Evolutionary conservation across 2,329 filamentous ascomycete genomes (phyloP), one percentile per base, ranked within the genome.

Genomic region (Trichoderma guizhouense): DNA sequence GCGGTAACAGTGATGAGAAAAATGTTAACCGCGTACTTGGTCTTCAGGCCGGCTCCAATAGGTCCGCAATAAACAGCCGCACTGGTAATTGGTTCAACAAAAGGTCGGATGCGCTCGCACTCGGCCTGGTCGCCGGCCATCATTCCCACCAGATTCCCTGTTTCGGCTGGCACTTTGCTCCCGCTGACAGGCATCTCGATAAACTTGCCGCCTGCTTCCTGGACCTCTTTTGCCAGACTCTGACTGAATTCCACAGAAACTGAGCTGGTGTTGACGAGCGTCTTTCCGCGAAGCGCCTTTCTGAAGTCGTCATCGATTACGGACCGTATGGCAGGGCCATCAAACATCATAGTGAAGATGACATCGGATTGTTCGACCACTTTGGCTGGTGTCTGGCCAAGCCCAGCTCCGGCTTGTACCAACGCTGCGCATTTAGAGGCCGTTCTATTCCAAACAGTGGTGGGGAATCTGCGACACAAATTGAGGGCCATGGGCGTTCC

Each of bases 141-240:
- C 75, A 82, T 78, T 39, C 79, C 79, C 24, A 82, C 79, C 8
- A 81, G 76, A n/a, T 72, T 63, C 3, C 79, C 79, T 58, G 77
- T 74, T 69, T 80, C 79, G 1, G 79, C 80, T 1, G 79, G 80
- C 1, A 79, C 71, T 55, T 77, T 78, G 74, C 79, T 79, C 7
- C 79, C 80, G 64, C 79, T 81, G 36, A 81, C 79, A 3, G 79
- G 79, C 79, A 81, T 81, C 68, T 81, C 79, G 51, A 81, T 69
- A 30, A 77, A 81, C 3, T 76, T 58, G 1, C 79, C 79, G 1
- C 79, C 78, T 3, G 76, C 77, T 2, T 61, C 30, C 7, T 64
- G 60, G 4, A 79, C 74, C 26, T 77, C 69, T 18, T 74, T 66
- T 5, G 74, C 76, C 3, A 80, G 73, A 1, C 69, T 34, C 12